These are phyloP conservation scores for Strigomonas galati DNA, from an alignment of 208 protist species.

Conservation along the genomic window DNA sequence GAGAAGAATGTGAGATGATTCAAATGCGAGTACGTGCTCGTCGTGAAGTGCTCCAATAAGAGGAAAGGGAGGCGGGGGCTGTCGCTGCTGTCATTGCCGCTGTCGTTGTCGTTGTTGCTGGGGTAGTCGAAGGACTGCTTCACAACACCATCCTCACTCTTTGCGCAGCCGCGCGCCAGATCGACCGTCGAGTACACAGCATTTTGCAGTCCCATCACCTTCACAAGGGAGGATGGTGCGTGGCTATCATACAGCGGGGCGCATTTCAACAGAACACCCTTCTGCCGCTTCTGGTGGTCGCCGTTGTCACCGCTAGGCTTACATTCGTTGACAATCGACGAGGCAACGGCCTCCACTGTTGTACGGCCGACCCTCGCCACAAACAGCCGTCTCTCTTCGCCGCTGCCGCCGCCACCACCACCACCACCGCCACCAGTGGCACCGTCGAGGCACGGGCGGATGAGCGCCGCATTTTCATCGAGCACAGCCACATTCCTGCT, in stretches of 20 bases:
- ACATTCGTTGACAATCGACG: no score
- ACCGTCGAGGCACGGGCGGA: background rate
- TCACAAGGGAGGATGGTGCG: background rate
- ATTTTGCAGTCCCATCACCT: background rate
- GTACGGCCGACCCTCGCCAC: background rate
- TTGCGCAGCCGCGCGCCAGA: background rate
- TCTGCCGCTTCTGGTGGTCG: background rate
- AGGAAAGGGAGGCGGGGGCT: background rate
- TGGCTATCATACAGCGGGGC: background rate
- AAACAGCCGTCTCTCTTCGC: background rate
- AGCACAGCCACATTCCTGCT: background rate
- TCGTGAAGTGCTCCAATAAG: background rate
- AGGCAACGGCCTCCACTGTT: background rate
- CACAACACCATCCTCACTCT: background rate
- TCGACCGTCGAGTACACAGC: background rate
- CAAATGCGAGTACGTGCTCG: background rate
- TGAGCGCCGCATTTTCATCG: background rate
- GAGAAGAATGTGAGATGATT: background rate
- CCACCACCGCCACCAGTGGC: background rate
- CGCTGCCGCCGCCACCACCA: no score
- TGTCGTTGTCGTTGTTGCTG: background rate
- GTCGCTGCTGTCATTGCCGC: background rate
- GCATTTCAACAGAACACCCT: background rate
- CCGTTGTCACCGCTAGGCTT: no score
- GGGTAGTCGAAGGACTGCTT: background rate